These are phyloP conservation scores for Leccinum pachyderme DNA, from an alignment of 1,284 basidiomycete genomes.

Conservation along the genomic window DNA sequence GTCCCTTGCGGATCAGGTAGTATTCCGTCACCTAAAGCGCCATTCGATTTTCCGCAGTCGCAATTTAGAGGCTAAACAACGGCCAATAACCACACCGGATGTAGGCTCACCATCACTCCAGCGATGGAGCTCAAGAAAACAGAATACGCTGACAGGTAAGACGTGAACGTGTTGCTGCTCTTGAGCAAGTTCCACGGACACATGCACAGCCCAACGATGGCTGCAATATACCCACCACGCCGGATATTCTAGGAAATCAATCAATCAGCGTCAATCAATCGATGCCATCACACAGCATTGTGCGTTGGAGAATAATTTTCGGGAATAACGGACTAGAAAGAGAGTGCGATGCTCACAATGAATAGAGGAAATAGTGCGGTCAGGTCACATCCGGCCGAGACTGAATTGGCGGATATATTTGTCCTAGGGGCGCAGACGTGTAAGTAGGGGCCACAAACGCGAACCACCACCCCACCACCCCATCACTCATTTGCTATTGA, in stretches of 20 bases:
- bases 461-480: slow-evolving; percentile 6
- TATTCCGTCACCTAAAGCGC: slow-evolving; percentile 67
- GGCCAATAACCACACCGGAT: neutral
- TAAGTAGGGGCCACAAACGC: neutral
- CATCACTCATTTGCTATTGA: neutral
- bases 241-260: slow-evolving; percentile 63
- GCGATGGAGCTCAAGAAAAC: slow-evolving; percentile 82
- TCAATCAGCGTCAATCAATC: neutral
- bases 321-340: neutral
- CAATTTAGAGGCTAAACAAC: neutral
- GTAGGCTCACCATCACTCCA: slow-evolving; percentile 66
- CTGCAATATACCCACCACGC: slow-evolving; percentile 78
- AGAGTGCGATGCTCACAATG: slow-evolving; percentile 47
- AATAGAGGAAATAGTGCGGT: slow-evolving; percentile 79
- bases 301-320: neutral
- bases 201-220: slow-evolving; percentile 73
- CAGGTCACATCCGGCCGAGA: slow-evolving; percentile 83
- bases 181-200: slow-evolving; percentile 81
- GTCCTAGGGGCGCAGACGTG: slow-evolving; percentile 41
- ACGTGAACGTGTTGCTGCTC: slow-evolving; percentile 74
- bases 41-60: neutral
- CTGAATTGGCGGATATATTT: slow-evolving; percentile 83
- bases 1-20: slow-evolving; percentile 73
- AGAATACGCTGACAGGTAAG: slow-evolving; percentile 82
- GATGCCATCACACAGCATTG: neutral